Conservation (phyloP, 2,329 filamentous ascomycete genomes). For the Diplocarpon rosae region DNA sequence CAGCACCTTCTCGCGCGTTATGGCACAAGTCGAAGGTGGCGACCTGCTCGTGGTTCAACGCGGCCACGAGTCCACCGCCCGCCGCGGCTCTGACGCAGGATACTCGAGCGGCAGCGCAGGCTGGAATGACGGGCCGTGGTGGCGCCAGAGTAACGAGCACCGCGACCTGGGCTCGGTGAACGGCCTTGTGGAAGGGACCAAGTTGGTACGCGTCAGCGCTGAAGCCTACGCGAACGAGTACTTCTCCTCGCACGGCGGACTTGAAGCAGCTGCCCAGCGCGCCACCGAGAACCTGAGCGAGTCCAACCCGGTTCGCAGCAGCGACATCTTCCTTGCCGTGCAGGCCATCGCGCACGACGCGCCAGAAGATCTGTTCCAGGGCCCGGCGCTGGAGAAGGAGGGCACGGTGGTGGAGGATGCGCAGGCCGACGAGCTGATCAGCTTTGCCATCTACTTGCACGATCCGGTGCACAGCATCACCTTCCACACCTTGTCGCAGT, state of each 20-base stretch:
- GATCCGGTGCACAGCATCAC: slow-evolving; percentile 87
- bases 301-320: slow-evolving; percentile 80
- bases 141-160: slow-evolving; percentile 59
- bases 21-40: slow-evolving; percentile 97
- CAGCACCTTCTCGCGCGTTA: slow-evolving; percentile 83
- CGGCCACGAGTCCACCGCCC: slow-evolving; percentile 70
- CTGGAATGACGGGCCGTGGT: slow-evolving; percentile 96
- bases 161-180: slow-evolving; percentile 72
- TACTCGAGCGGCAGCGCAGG: slow-evolving; percentile 47
- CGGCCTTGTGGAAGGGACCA: slow-evolving; percentile 76
- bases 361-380: slow-evolving; percentile 57
- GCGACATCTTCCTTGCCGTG: slow-evolving; percentile 90
- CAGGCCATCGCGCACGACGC: slow-evolving; percentile 66
- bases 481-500: slow-evolving; percentile 73
- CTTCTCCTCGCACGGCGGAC: slow-evolving; percentile 64
- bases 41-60: slow-evolving; percentile 91
- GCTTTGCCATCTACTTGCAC: slow-evolving; percentile 70
- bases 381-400: slow-evolving; percentile 45
- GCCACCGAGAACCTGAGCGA: slow-evolving; percentile 72
- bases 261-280: slow-evolving; percentile 69
- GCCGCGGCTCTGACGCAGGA: slow-evolving; percentile 50
- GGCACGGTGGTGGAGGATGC: slow-evolving; percentile 38
- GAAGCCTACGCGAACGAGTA: slow-evolving; percentile 82
- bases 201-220: slow-evolving; percentile 79
- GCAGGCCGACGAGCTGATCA: slow-evolving; percentile 48